Conservation (phyloP, 768 basidiomycete genomes). For the Pulveroboletus ravenelii region DNA sequence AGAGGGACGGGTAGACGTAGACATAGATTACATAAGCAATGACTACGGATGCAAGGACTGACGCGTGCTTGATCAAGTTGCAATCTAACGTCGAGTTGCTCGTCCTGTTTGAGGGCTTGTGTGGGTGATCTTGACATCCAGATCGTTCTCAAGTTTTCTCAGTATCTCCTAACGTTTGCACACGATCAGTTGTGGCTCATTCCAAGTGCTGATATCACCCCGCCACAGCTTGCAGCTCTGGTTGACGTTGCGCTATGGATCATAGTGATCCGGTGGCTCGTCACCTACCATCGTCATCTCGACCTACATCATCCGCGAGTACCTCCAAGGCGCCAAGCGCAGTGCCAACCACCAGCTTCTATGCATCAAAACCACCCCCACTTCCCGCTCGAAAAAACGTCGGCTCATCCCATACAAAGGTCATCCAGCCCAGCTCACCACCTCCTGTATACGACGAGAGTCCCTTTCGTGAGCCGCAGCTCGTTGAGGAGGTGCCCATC, state of each 20-base stretch:
- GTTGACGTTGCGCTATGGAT: slow-evolving; percentile 37
- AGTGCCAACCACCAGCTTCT: slow-evolving; percentile 27
- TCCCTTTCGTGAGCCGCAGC: slow-evolving; percentile 52
- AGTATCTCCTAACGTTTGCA: slow-evolving; percentile 1
- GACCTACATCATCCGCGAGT: slow-evolving; percentile 36
- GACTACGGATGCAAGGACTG: slow-evolving; percentile 9
- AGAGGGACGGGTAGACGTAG: neutral
- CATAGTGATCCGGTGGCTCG: slow-evolving; percentile 36
- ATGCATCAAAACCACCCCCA: slow-evolving; percentile 33
- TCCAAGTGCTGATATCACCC: slow-evolving; percentile 7
- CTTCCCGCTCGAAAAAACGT: slow-evolving; percentile 31
- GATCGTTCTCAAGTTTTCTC: slow-evolving; percentile 4
- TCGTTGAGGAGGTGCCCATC: slow-evolving; percentile 42
- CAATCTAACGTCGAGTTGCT: slow-evolving; percentile 12
- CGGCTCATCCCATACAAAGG: slow-evolving; percentile 37
- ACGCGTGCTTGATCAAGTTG: slow-evolving; percentile 27
- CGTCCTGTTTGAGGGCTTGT: neutral
- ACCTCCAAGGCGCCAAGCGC: slow-evolving; percentile 26
- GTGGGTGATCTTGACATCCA: slow-evolving; percentile 19
- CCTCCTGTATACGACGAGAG: slow-evolving; percentile 27
- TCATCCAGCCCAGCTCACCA: slow-evolving; percentile 26
- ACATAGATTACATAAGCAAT: slow-evolving; percentile 28
- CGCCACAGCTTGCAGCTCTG: neutral
- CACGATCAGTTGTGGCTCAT: neutral
- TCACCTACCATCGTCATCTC: slow-evolving; percentile 36